These are phyloP conservation scores for Kregervanrija fluxuum DNA, from an alignment of 805 yeast genomes.

Conservation along the genomic window DNA sequence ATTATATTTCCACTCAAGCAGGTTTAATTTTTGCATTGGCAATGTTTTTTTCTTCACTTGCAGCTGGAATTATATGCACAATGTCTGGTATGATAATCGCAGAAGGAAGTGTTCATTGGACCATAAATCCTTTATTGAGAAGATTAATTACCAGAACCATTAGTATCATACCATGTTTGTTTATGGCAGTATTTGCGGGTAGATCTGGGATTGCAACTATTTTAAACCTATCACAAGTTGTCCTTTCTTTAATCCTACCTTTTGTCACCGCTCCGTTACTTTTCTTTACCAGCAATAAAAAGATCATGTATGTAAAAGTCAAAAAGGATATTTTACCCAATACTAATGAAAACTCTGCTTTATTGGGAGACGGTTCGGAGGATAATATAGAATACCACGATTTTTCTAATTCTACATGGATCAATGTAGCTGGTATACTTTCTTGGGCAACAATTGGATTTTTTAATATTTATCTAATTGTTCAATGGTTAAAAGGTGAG, in stretches of 20 bases:
- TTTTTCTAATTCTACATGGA: conserved; percentile 57
- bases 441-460: conserved; percentile 69
- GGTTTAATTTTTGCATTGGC: conserved; percentile 86
- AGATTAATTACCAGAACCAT: conserved; percentile 70
- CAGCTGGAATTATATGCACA: conserved; percentile 90
- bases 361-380: neutral
- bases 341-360: conserved; percentile 4
- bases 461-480: conserved; percentile 54
- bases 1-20: conserved; percentile 61
- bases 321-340: neutral
- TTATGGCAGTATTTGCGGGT: conserved; percentile 66
- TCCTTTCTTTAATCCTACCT: conserved; percentile 74
- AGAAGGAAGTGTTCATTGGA: conserved; percentile 87
- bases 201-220: conserved; percentile 63
- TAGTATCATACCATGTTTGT: conserved; percentile 74
- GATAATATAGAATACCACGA: conserved; percentile 29
- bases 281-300: conserved; percentile 66
- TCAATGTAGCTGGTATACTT: conserved; percentile 41
- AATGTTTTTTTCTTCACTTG: conserved; percentile 74
- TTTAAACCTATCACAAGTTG: conserved; percentile 80
- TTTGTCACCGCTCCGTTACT: conserved; percentile 80
- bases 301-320: conserved; percentile 55
- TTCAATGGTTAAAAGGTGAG: conserved; percentile 28
- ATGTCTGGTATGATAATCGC: conserved; percentile 90
- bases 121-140: conserved; percentile 70